These are phyloP conservation scores for Parastagonospora nodorum DNA, from an alignment of 2,329 filamentous ascomycete genomes.

Conservation along the genomic window DNA sequence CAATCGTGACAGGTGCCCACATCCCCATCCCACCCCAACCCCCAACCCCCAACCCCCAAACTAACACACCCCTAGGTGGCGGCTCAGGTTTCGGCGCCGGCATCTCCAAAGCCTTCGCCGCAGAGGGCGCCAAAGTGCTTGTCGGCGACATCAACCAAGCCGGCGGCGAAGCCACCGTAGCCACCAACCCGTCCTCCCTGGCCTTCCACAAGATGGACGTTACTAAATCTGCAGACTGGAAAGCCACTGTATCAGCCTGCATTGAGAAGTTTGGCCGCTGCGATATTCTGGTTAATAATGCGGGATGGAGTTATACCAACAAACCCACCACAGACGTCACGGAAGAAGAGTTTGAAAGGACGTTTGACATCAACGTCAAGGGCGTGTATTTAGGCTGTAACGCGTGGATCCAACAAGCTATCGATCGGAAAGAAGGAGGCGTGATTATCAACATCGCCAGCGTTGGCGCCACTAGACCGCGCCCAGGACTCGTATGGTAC, in stretches of 20 bases:
- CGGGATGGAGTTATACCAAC: slow-evolving; percentile 61
- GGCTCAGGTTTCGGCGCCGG: slow-evolving; percentile 68
- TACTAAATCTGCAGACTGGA: slow-evolving; percentile 58
- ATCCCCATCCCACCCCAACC: slow-evolving; percentile 1
- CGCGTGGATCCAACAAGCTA: slow-evolving; percentile 65
- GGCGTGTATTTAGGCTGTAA: slow-evolving; percentile 66
- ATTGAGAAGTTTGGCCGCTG: slow-evolving; percentile 59
- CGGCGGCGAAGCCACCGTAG: slow-evolving; percentile 56
- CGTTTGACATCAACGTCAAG: slow-evolving; percentile 73
- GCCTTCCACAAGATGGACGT: slow-evolving; percentile 55
- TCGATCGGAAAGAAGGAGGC: slow-evolving; percentile 62
- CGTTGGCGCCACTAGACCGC: slow-evolving; percentile 65
- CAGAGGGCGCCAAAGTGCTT: slow-evolving; percentile 65
- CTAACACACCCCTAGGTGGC: slow-evolving; percentile 50
- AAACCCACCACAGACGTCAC: slow-evolving; percentile 66
- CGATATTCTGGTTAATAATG: slow-evolving; percentile 66
- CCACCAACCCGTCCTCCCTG: slow-evolving; percentile 45
- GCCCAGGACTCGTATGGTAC: slow-evolving; percentile 70
- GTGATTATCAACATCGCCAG: slow-evolving; percentile 70
- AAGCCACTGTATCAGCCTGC: slow-evolving; percentile 59
- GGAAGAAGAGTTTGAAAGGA: slow-evolving; percentile 68
- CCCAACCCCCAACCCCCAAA: neutral
- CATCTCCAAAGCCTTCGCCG: slow-evolving; percentile 63
- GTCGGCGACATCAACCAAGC: slow-evolving; percentile 65
- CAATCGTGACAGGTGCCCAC: slow-evolving; percentile 58